Evolutionary conservation across 148 eudicot genomes (phyloP), one percentile per base, ranked within the genome.

Genomic region (Spergularia marina): DNA sequence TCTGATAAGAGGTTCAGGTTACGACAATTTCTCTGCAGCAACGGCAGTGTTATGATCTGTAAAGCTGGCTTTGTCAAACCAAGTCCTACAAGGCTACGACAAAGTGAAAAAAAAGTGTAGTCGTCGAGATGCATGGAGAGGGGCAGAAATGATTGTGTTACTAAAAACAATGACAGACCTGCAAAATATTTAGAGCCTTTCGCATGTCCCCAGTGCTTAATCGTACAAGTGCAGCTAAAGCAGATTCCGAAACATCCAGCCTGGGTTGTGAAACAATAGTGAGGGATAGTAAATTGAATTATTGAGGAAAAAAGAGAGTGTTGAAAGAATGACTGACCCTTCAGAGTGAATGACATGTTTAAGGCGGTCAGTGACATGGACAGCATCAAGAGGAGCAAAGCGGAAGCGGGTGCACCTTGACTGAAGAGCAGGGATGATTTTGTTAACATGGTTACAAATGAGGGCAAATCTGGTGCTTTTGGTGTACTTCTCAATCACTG

Each of bases 151-250:
- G 20, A 58, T 65, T 15, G 12, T 52, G 59, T 41, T 66, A 20
- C 25, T n/a, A 47, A 65, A 71, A 65, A 67, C 10, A 41, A 34
- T 71, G 53, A 71, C 75, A 65, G 10, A 92, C 99, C 96, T 95
- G 97, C 81, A 95, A 83, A 72, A 95, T 92, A 71, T 95, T 95
- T 84, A 95, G 76, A 68, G 96, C 91, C 87, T 95, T 95, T 77
- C 99, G 89, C 98, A 95, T 95, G 81, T 95, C 99, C 76, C 99
- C 99, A 86, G 89, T 90, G 84, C 97, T 79, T 72, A 95, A 91
- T 68, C 90, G 84, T 70, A 95, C 98, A 77, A 95, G 89, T 80
- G 96, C 97, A 34, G 85, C 82, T 74, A 95, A 77, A 69, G 97
- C 98, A 75, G 84, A 75, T 67, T 95, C 96, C 39, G 92, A 66